Conservation (phyloP, 2,329 filamentous ascomycete species). For the Penicillium sp. region DNA sequence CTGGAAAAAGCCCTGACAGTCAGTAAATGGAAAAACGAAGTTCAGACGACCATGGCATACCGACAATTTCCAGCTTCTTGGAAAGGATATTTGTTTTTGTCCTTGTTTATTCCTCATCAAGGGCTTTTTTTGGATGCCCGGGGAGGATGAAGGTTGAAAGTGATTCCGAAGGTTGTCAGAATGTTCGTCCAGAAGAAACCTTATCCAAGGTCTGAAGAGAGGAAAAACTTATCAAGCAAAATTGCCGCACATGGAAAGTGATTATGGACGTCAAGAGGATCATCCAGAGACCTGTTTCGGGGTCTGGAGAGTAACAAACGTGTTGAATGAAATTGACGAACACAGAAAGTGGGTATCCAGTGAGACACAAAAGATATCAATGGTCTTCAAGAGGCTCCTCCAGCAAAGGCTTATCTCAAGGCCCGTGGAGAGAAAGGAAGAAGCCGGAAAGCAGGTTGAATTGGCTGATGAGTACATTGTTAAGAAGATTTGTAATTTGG, state of each 20-base stretch:
- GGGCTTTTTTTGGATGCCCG: not conserved
- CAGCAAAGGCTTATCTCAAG: not conserved
- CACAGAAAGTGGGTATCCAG: not conserved
- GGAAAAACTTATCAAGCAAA: not conserved
- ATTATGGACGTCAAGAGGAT: not conserved
- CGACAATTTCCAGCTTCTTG: not conserved
- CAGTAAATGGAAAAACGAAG: not conserved
- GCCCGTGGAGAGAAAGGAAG: not conserved
- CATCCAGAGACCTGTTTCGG: not conserved
- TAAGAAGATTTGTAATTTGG: not conserved
- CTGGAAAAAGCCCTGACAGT: not conserved
- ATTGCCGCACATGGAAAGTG: not conserved
- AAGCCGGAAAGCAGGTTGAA: not conserved
- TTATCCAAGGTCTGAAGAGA: not conserved
- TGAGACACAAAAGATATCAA: not conserved
- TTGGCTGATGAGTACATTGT: not conserved
- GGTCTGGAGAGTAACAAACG: not conserved
- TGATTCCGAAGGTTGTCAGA: not conserved
- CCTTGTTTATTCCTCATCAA: not conserved
- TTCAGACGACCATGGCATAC: not conserved
- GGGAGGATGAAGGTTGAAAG: not conserved
- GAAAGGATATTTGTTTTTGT: not conserved
- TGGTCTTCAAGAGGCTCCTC: not conserved
- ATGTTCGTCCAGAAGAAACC: not conserved
- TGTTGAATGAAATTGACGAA: not conserved